phyloP scores from a whole-genome alignment of 2,329 filamentous ascomycete species.

The Tolypocladium amazonense region DNA sequence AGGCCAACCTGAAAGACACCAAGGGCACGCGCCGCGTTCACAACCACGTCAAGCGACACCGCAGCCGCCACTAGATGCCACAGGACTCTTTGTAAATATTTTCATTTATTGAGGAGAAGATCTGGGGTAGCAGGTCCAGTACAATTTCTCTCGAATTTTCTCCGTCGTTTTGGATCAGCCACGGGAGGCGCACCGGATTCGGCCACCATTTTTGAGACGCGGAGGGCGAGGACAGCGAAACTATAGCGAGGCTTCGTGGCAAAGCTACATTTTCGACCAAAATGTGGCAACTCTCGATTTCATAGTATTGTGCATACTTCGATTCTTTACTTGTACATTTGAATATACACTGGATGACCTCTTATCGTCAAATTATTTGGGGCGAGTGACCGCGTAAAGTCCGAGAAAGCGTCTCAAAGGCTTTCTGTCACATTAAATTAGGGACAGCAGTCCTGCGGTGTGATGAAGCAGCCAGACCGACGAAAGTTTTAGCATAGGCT shows the following conservation, averaged over 20 bases:
- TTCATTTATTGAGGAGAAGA: neutral
- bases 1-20: conserved; percentile 14
- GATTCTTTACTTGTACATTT: neutral
- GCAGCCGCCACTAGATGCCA: conserved; percentile 13
- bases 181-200: neutral
- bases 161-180: neutral
- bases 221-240: neutral
- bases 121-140: conserved; percentile 4
- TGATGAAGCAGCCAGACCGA: too few relatives aligned
- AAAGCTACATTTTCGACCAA: neutral
- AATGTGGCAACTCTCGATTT: neutral
- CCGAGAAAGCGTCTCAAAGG: neutral
- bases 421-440: neutral
- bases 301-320: neutral
- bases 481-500: too few relatives aligned
- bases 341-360: neutral
- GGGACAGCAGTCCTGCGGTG: neutral
- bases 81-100: neutral
- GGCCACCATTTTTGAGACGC: neutral
- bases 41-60: conserved; percentile 24
- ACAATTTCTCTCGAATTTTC: neutral
- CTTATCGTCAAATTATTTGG: neutral
- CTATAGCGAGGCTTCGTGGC: neutral
- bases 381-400: too few relatives aligned
- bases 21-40: conserved; percentile 25